phyloP scores from a whole-genome alignment of 768 basidiomycete species.

The Phanerochaete carnosa region DNA sequence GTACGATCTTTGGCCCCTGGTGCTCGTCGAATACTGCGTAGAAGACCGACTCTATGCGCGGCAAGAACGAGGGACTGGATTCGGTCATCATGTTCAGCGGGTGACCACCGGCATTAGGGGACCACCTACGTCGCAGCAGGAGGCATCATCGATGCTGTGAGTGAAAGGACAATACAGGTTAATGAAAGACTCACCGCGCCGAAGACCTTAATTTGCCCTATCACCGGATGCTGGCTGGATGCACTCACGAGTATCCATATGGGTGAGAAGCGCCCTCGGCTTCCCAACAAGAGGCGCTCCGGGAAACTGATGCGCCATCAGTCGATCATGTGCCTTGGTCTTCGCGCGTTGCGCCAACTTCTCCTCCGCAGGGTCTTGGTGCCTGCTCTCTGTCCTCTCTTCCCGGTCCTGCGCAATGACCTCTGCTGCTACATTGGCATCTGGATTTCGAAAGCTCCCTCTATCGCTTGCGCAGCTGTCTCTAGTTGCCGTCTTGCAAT shows the following conservation, averaged over 20 bases:
- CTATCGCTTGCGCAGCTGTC: constrained; percentile 67
- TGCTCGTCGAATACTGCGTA: constrained; percentile 88
- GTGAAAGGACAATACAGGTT: neutral
- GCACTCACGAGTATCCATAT: neutral
- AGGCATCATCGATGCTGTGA: neutral
- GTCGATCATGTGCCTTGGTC: neutral
- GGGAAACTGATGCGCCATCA: neutral
- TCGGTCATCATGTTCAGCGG: constrained; percentile 36
- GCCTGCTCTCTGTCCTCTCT: neutral
- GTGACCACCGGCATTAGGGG: neutral
- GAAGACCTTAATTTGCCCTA: neutral
- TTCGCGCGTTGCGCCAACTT: neutral
- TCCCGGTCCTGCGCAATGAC: neutral
- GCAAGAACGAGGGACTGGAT: constrained; percentile 65
- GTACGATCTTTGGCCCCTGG: constrained; percentile 85
- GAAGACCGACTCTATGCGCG: constrained; percentile 83
- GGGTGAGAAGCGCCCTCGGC: neutral
- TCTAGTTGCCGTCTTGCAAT: constrained; percentile 74
- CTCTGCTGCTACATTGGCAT: neutral
- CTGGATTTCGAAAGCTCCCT: constrained; percentile 52
- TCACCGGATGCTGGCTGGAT: neutral
- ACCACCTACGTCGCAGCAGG: neutral
- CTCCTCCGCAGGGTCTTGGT: neutral
- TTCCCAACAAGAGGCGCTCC: neutral
- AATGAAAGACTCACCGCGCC: neutral